These are phyloP conservation scores for Mycena filopes DNA, from an alignment of 768 basidiomycete species.

Conservation along the genomic window DNA sequence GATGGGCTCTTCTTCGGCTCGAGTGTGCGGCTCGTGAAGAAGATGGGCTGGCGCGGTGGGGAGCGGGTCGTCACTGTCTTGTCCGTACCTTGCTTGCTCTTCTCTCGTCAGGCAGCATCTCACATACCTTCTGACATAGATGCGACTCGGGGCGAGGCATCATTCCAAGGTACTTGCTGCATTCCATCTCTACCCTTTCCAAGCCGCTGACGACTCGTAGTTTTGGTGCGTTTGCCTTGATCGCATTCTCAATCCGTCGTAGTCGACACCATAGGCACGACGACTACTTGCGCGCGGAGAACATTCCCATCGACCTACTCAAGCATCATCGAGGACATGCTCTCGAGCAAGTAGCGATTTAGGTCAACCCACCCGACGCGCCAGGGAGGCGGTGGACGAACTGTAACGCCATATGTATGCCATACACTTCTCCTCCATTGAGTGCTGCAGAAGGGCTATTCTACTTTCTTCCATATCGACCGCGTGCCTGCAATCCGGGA, in stretches of 20 bases:
- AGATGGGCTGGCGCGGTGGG: slow-evolving; percentile 74
- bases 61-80: slow-evolving; percentile 87
- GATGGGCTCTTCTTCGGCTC: slow-evolving; percentile 97
- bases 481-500: no score
- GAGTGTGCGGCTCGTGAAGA: slow-evolving; percentile 81
- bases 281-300: slow-evolving; percentile 58
- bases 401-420: no score
- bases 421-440: no score
- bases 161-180: slow-evolving; percentile 81
- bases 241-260: no score
- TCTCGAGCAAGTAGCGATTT: slow-evolving; percentile 31
- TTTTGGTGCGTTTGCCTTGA: slow-evolving; percentile 54
- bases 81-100: slow-evolving; percentile 53
- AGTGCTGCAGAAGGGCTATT: no score
- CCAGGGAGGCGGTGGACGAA: no score
- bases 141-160: slow-evolving; percentile 94
- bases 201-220: slow-evolving; percentile 37
- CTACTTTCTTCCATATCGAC: no score
- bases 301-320: slow-evolving; percentile 56
- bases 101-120: background rate
- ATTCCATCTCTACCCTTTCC: background rate
- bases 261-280: slow-evolving; percentile 57
- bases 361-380: no score
- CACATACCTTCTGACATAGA: slow-evolving; percentile 45
- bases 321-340: slow-evolving; percentile 54